A percentile compares a stretch with the other conserved stretches of the same genome.
These are phyloP conservation scores for Volvariella volvacea DNA, from an alignment of 1,284 basidiomycete species.

Conservation along the genomic window DNA sequence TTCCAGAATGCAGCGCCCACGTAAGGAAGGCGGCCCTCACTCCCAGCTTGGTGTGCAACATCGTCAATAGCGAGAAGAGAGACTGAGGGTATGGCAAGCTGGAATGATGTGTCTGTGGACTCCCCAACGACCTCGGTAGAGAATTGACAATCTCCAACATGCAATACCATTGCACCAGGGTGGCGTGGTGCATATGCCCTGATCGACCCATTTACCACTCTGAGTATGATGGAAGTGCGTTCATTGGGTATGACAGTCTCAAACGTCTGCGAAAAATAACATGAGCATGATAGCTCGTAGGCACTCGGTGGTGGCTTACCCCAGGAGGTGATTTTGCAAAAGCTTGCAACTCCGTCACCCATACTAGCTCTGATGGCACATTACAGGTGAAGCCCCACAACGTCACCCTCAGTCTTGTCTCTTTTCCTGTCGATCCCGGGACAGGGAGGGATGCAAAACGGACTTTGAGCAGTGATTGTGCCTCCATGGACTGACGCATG, in stretches of 20 bases:
- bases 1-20: conserved; percentile 52
- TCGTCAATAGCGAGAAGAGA: conserved; percentile 65
- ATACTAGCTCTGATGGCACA: conserved; percentile 56
- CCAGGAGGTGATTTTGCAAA: conserved; percentile 87
- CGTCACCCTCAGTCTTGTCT: conserved; percentile 66
- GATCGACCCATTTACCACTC: conserved; percentile 65
- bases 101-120: conserved; percentile 48
- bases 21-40: conserved; percentile 14
- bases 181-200: conserved; percentile 53
- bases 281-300: neutral
- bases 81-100: conserved; percentile 40
- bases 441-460: conserved; percentile 64
- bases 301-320: conserved; percentile 37
- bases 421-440: conserved; percentile 67
- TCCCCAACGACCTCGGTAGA: conserved; percentile 68
- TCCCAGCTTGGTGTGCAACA: conserved; percentile 22
- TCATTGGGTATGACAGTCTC: conserved; percentile 92
- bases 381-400: conserved; percentile 64
- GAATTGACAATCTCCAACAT: conserved; percentile 62
- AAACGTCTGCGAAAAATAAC: conserved; percentile 60
- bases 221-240: conserved; percentile 65
- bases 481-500: conserved; percentile 37
- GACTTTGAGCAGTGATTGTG: conserved; percentile 55
- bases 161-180: conserved; percentile 59
- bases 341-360: conserved; percentile 54